Evolutionary conservation across 768 basidiomycete genomes (phyloP).

Genomic region (Termitomyces sp.): DNA sequence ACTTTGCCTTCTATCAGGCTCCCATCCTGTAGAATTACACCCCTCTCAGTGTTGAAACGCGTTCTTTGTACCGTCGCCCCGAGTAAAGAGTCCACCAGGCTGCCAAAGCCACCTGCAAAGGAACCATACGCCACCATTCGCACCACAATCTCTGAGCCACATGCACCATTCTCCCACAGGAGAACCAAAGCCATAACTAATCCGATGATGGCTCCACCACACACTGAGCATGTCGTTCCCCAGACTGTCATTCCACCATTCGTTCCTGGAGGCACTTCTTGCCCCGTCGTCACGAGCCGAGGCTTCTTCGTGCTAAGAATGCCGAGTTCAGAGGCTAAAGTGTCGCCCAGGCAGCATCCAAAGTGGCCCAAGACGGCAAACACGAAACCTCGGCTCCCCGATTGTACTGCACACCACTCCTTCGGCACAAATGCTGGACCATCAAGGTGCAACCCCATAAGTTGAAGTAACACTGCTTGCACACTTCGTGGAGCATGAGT

Average conservation of each 20-base stretch:
- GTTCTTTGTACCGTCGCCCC: conserved; percentile 88
- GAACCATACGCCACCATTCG: conserved; percentile 59
- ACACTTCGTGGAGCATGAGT: conserved; percentile 45
- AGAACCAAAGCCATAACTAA: conserved; percentile 54
- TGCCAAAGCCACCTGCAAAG: conserved; percentile 73
- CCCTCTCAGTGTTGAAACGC: conserved; percentile 61
- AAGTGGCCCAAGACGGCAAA: conserved; percentile 80
- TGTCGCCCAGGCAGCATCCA: conserved; percentile 87
- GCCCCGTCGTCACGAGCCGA: conserved; percentile 75
- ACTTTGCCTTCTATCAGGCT: conserved; percentile 29
- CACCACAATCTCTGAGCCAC: conserved; percentile 42
- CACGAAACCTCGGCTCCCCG: conserved; percentile 57
- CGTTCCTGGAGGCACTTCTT: conserved; percentile 80
- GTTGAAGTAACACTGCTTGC: conserved; percentile 31
- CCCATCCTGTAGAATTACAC: conserved; percentile 63
- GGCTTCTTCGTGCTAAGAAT: conserved; percentile 74
- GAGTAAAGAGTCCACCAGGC: conserved; percentile 82
- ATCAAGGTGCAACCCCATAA: conserved; percentile 24
- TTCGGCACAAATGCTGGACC: conserved; percentile 34
- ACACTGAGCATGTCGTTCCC: conserved; percentile 71
- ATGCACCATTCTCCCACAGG: conserved; percentile 58
- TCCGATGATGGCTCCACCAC: conserved; percentile 77
- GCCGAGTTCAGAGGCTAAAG: conserved; percentile 90
- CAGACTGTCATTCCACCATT: conserved; percentile 82
- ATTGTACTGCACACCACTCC: conserved; percentile 64